phyloP scores from a whole-genome alignment of 2,329 filamentous ascomycete species.

The Rhynchosporium graminicola region DNA sequence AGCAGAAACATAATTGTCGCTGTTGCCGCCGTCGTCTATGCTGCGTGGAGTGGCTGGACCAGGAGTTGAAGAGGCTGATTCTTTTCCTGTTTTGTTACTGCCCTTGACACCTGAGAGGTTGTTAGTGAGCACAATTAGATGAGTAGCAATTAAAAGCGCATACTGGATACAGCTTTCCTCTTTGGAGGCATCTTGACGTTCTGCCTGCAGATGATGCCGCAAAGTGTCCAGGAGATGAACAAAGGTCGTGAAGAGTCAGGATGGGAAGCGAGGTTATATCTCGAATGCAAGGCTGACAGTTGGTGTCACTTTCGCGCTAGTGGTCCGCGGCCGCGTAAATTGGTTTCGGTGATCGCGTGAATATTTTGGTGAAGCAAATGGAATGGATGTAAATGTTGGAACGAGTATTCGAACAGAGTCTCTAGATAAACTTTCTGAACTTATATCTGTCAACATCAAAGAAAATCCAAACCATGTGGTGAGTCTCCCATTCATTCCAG shows the following conservation, averaged over 20 bases:
- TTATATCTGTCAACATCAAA: background rate
- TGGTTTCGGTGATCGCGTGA: background rate
- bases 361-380: background rate
- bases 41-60: conserved; percentile 61
- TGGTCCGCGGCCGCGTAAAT: conserved; percentile 14
- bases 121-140: conserved; percentile 40
- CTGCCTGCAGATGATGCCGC: conserved; percentile 30
- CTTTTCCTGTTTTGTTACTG: conserved; percentile 55
- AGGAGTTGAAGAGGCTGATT: conserved; percentile 60
- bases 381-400: background rate
- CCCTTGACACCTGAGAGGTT: conserved; percentile 46
- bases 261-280: conserved; percentile 25
- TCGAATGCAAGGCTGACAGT: conserved; percentile 23
- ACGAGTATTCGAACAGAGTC: background rate
- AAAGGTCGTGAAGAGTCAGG: conserved; percentile 25
- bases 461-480: conserved; percentile 36
- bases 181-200: conserved; percentile 63
- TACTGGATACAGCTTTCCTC: conserved; percentile 64
- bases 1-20: conserved; percentile 47
- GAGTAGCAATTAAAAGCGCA: conserved; percentile 38
- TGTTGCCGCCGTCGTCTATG: conserved; percentile 53
- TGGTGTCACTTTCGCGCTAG: conserved; percentile 20
- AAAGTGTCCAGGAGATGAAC: conserved; percentile 24
- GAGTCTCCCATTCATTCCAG: conserved; percentile 11
- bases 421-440: background rate